Evolutionary conservation across 2,329 filamentous ascomycete species (phyloP), one percentile per base, ranked within the genome.

Genomic region (Sarocladium brachiariae): DNA sequence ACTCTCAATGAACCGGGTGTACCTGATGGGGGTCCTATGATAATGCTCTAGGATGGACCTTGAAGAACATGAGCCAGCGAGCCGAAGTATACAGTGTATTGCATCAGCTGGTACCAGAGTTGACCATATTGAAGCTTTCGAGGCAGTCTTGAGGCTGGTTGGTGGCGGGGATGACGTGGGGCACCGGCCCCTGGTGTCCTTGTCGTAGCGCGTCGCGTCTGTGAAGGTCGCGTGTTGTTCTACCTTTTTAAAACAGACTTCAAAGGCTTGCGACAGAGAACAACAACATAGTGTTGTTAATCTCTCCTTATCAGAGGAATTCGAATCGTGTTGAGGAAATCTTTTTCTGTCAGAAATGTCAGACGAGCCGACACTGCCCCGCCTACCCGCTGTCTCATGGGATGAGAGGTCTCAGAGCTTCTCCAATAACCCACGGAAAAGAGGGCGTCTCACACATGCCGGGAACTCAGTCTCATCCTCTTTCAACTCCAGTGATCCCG

Each of bases 401-500:
- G 60, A 72, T 52, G 63, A 66, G 53, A 57, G 65, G 34, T 66
- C 66, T 1, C 65, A 70, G 53, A 65, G 58, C 57, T 68, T 72
- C 52, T 65, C 61, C 57, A 66, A 68, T 30, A 66, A 67, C 50
- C 61, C 66, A 5, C 62, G 64, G 52, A 73, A 73, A 60, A 70
- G 70, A 57, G 62, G 61, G 50, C 63, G 67, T 37, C 58, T 60
- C 27, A 56, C 61, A 16, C 57, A 52, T 18, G 53, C 58, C 24
- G 59, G 59, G 21, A 58, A 62, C 52, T 60, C 62, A 50, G 55
- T 63, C 4, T 53, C 33, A 31, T 48, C 59, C 2, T 59, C 70
- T 33, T 68, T 77, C 61, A 81, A 82, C 61, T 87, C 83, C 18
- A 87, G 85, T 60, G 85, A 89, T 59, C 83, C 84, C 3, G 76